Conservation (phyloP, 768 basidiomycete species). For the Lentinula guzmanii region DNA sequence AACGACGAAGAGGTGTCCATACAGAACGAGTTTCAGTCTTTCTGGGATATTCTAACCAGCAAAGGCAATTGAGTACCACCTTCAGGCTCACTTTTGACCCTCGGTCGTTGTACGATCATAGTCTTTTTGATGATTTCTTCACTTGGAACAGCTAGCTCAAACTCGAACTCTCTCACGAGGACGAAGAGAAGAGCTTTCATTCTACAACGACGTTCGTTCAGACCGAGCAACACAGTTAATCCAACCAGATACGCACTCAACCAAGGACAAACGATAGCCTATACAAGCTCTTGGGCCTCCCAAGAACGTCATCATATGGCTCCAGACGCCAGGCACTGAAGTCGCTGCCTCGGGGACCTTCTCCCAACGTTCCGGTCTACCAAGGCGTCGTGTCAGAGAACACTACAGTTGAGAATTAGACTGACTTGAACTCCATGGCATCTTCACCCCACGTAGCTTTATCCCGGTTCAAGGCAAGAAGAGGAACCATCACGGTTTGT, state of each 20-base stretch:
- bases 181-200: constrained; percentile 28
- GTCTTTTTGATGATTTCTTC: constrained; percentile 16
- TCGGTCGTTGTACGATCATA: constrained; percentile 22
- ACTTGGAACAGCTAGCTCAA: constrained; percentile 26
- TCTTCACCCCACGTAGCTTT: constrained; percentile 59
- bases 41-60: background rate
- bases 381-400: constrained; percentile 27
- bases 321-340: constrained; percentile 54
- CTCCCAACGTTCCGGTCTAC: constrained; percentile 63
- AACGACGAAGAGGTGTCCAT: background rate
- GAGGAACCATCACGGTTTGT: constrained; percentile 42
- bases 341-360: constrained; percentile 34
- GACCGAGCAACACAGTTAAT: background rate
- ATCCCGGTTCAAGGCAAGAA: constrained; percentile 45
- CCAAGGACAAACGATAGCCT: constrained; percentile 37
- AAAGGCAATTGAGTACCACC: constrained; percentile 20
- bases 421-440: constrained; percentile 52
- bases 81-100: constrained; percentile 17
- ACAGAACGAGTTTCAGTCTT: background rate
- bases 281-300: constrained; percentile 44
- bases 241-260: constrained; percentile 28
- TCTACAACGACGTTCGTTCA: background rate
- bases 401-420: constrained; percentile 19
- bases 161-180: constrained; percentile 28
- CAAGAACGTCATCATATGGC: constrained; percentile 34